Percentiles rank a stretch among this genome's conserved stretches.
phyloP scores from a whole-genome alignment of 2,329 filamentous ascomycete genomes.

The Cryphonectria radicalis region DNA sequence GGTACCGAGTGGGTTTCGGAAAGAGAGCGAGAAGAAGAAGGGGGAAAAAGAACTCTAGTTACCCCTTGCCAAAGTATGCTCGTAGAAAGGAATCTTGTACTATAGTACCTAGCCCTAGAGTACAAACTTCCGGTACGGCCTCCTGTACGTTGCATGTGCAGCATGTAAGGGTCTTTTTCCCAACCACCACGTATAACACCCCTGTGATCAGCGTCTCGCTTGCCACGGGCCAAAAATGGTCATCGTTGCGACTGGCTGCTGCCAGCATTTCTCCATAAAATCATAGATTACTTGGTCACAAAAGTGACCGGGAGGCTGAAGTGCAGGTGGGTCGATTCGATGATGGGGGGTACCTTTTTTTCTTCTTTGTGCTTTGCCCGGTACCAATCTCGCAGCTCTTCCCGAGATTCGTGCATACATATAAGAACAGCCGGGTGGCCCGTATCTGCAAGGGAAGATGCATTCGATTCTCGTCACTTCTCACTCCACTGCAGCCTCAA shows the following conservation, averaged over 20 bases:
- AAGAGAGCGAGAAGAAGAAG: background rate
- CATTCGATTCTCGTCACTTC: constrained; percentile 16
- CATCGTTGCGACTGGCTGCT: constrained; percentile 3
- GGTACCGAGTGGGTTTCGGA: background rate
- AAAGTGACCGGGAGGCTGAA: background rate
- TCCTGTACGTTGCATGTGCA: background rate
- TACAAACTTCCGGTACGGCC: background rate
- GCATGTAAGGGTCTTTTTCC: background rate
- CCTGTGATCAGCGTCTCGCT: constrained; percentile 9
- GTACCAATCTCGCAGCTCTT: constrained; percentile 13
- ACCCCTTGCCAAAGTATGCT: background rate
- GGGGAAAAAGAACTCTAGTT: background rate
- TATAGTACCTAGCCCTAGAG: background rate
- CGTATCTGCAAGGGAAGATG: constrained; percentile 22
- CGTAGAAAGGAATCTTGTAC: background rate
- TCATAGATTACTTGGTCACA: background rate
- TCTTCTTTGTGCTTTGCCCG: constrained; percentile 8
- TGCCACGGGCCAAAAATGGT: background rate
- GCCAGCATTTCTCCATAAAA: background rate
- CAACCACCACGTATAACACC: constrained; percentile 3
- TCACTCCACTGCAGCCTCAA: constrained; percentile 10
- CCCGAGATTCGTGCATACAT: constrained; percentile 1
- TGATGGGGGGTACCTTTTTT: too few species aligned
- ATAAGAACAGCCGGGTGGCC: constrained; percentile 14
- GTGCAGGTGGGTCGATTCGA: background rate